Evolutionary conservation across 768 basidiomycete species (phyloP), one percentile per base, ranked within the genome.

Genomic region (Panellus pusillus): DNA sequence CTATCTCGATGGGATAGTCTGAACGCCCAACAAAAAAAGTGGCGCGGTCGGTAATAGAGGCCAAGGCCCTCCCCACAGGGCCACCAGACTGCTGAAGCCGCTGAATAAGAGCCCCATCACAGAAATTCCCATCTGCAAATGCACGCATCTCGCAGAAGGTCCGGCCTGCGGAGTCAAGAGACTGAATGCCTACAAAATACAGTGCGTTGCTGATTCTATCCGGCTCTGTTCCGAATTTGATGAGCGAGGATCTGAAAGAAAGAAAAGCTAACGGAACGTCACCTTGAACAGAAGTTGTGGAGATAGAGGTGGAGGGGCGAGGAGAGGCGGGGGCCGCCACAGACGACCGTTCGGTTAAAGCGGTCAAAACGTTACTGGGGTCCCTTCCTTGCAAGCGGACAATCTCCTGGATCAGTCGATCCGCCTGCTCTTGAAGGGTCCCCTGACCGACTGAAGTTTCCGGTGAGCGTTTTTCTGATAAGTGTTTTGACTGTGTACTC

Each of bases 121-220:
- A 1, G 3, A 27, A 9, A n/a, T 20, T 7, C 1, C 28, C n/a
- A 17, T 31, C 40, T 2, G 9, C 6, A 20, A 50, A 43, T 11
- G 6, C n/a, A 6, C 31, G 40, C 2, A n/a, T 32, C n/a, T 41
- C 9, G n/a, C 49, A 50, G 19, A 50, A 43, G 1, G 17, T 14
- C 1, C 40, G 49, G 9, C 18, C 24, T 3, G 9, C 12, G 17
- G 6, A n/a, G n/a, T n/a, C 15, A 13, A 17, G 49, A 2, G 31
- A 31, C 9, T 42, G 49, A 11, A 50, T 43, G 11, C 49, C 49
- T 9, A 50, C 40, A 50, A 50, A 50, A 14, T 42, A 50, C 2
- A 50, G 39, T n/a, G 7, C 14, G 7, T 40, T 15, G 7, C 7
- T 6, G 39, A 7, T 40, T 7, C 39, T 8, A 40, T 40, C 39